Evolutionary conservation across 805 yeast genomes (phyloP), one percentile per base, ranked within the genome.

Genomic region (Candida odintsovae): DNA sequence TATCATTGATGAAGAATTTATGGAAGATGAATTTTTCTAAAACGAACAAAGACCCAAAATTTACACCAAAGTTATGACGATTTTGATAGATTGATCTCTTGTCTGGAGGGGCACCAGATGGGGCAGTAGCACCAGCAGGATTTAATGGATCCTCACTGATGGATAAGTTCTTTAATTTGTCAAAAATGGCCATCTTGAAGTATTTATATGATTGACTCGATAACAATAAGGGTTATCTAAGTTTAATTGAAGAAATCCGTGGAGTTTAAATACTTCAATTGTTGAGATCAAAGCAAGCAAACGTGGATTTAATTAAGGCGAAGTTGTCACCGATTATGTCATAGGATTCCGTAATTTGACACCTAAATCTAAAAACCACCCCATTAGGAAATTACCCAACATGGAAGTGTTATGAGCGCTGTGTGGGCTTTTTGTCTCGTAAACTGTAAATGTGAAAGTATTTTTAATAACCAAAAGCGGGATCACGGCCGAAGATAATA

Each of bases 41-140:
- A 1, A 90, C 82, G 62, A 90, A 90, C 47, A 84, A 65, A 0
- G 90, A 76, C 0, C 98, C 98, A 37, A 90, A 68, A 63, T 90
- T 90, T 28, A 87, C 95, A 7, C 97, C 98, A 59, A 77, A 81
- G 59, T 87, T 86, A 54, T 68, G 68, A 44, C 94, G 68, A 19
- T 73, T 66, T 55, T 76, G 82, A 56, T 72, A 80, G n/a, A 86
- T 73, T 21, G 80, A 71, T 37, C 64, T 67, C 43, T 58, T 61
- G 9, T 72, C 57, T 10, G 75, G 72, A 12, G 65, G 54, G 16
- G 47, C 43, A 18, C 67, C 68, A 19, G 53, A 47, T 2, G 55
- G 49, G 11, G 64, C 59, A 3, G 63, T 59, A 8, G 64, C 59
- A 15, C 50, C 47, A 4, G 64, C 61, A 2, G 65, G 22, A 3